phyloP scores from a whole-genome alignment of 1,139 yeast species.

The Yarrowia galli region DNA sequence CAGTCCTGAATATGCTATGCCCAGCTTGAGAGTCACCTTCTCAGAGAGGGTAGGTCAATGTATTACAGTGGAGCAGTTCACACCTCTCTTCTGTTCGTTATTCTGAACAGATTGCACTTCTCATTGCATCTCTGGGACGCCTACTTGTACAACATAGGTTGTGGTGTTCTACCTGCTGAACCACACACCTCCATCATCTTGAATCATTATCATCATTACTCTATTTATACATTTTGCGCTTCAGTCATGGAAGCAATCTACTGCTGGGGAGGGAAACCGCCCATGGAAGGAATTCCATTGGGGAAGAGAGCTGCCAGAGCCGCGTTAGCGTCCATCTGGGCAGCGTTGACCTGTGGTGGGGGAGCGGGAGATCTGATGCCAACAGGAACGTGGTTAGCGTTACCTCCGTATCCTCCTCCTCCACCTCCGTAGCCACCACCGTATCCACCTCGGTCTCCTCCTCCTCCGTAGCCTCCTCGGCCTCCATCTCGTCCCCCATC shows the following conservation, averaged over 20 bases:
- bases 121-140: too few species aligned
- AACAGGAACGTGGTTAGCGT: constrained; percentile 23
- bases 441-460: constrained; percentile 10
- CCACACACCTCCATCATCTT: too few species aligned
- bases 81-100: too few species aligned
- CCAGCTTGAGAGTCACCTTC: too few species aligned
- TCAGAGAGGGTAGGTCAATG: too few species aligned
- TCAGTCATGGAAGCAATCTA: not conserved
- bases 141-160: too few species aligned
- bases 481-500: constrained; percentile 26
- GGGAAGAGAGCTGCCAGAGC: constrained; percentile 37
- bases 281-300: constrained; percentile 35
- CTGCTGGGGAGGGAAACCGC: constrained; percentile 32
- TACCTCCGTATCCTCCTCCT: constrained; percentile 19
- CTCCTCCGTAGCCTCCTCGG: constrained; percentile 11
- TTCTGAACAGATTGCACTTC: too few species aligned
- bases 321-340: constrained; percentile 38
- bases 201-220: constrained; percentile 4
- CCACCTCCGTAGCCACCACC: constrained; percentile 13
- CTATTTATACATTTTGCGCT: constrained; percentile 11
- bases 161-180: too few species aligned
- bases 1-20: too few species aligned
- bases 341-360: constrained; percentile 19
- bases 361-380: constrained; percentile 24
- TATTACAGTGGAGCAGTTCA: too few species aligned